These are phyloP conservation scores for Trichoderma sp. DNA, from an alignment of 2,329 filamentous ascomycete species.

Conservation along the genomic window DNA sequence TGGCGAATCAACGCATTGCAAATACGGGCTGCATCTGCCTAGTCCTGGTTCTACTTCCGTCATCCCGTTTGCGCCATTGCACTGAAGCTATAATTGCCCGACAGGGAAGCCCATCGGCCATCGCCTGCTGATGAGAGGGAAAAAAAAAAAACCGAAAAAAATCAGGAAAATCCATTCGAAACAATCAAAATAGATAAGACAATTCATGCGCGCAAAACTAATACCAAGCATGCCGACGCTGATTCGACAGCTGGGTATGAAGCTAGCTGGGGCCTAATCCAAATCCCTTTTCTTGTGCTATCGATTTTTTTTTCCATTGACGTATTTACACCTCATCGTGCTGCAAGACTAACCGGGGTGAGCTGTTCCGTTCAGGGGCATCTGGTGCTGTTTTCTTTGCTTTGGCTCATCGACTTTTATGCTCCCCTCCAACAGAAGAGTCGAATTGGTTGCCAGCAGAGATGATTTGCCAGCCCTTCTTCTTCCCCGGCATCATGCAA, in stretches of 20 bases:
- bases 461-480: neutral
- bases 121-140: neutral
- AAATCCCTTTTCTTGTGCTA: neutral
- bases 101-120: neutral
- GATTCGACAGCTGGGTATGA: neutral
- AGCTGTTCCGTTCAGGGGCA: conserved; percentile 12
- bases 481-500: conserved; percentile 16
- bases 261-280: neutral
- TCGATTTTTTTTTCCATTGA: conserved; percentile 8
- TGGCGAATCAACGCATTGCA: neutral
- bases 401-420: neutral
- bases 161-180: neutral
- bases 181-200: neutral
- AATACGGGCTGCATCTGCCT: neutral
- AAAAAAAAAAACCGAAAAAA: neutral
- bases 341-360: neutral
- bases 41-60: neutral
- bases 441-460: neutral
- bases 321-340: conserved; percentile 26
- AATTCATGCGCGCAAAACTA: conserved; percentile 9
- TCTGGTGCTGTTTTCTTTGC: neutral
- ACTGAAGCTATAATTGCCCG: neutral
- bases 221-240: conserved; percentile 6
- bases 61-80: neutral
- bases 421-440: neutral